These are phyloP conservation scores for Paracoccidioides lutzii DNA, from an alignment of 2,329 filamentous ascomycete genomes.

Conservation along the genomic window DNA sequence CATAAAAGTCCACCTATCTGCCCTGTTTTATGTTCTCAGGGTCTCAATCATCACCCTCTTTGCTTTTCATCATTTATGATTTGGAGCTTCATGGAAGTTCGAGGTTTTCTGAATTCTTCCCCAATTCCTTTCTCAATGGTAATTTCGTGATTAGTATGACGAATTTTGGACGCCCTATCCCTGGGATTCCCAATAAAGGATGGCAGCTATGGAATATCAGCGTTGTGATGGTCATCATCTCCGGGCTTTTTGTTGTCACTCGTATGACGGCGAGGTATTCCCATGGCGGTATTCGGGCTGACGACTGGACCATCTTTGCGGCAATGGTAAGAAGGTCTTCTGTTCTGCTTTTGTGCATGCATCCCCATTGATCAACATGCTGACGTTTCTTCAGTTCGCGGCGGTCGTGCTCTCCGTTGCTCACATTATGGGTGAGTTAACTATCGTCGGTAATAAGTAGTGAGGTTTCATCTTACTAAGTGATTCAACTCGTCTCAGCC, in stretches of 20 bases:
- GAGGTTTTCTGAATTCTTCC: too few species aligned
- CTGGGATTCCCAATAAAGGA: neutral
- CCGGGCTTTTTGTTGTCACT: neutral
- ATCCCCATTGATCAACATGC: too few species aligned
- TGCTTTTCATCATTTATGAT: too few species aligned
- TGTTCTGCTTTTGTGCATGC: too few species aligned
- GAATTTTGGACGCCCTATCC: conserved; percentile 22
- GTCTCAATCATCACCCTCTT: too few species aligned
- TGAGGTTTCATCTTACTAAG: neutral
- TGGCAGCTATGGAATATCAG: neutral
- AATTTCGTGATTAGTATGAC: neutral
- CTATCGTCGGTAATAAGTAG: neutral
- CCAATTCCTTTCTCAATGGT: too few species aligned
- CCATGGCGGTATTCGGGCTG: neutral
- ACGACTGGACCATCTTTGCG: neutral
- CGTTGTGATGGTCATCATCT: neutral
- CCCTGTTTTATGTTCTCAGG: too few species aligned
- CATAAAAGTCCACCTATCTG: too few species aligned
- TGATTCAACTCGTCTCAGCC: neutral
- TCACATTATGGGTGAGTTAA: neutral
- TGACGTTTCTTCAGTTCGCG: neutral
- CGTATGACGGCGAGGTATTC: neutral
- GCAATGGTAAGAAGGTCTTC: neutral
- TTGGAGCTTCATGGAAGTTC: too few species aligned
- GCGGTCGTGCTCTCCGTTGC: neutral